Evolutionary conservation across 2,329 filamentous ascomycete species (phyloP).

Genomic region (Xylaria arbuscula): DNA sequence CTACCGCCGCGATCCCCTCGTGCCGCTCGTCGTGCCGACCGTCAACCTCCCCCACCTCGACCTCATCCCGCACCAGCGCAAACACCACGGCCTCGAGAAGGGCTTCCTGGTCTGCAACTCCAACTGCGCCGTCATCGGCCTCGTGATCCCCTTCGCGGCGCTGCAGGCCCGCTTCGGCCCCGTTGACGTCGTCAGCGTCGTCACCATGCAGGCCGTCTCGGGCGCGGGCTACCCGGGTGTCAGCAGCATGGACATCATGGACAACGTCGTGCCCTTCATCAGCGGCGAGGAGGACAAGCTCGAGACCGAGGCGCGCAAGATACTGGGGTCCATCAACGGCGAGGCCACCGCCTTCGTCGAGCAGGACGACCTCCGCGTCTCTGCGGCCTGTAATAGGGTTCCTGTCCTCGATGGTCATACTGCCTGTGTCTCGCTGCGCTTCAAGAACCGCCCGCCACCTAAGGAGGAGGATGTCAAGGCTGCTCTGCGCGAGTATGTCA

Average conservation of each 20-base stretch:
- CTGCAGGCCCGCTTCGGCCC: slow-evolving; percentile 87
- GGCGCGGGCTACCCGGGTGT: slow-evolving; percentile 93
- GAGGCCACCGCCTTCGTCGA: slow-evolving; percentile 80
- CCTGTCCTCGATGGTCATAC: slow-evolving; percentile 96
- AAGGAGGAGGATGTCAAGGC: slow-evolving; percentile 79
- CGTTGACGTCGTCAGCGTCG: slow-evolving; percentile 79
- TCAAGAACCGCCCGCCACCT: slow-evolving; percentile 79
- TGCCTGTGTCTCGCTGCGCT: slow-evolving; percentile 89
- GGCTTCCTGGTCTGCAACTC: slow-evolving; percentile 98
- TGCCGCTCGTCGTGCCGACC: slow-evolving; percentile 93
- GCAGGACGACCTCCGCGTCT: slow-evolving; percentile 79
- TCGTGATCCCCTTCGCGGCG: slow-evolving; percentile 94
- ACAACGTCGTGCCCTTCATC: slow-evolving; percentile 96
- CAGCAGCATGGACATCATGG: slow-evolving; percentile 92
- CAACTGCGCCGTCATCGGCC: slow-evolving; percentile 96
- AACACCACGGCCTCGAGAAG: slow-evolving; percentile 76
- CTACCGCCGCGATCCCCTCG: slow-evolving; percentile 88
- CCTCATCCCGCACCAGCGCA: slow-evolving; percentile 88
- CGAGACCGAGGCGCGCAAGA: slow-evolving; percentile 94
- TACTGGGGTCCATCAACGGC: slow-evolving; percentile 79
- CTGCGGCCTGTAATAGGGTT: slow-evolving; percentile 91
- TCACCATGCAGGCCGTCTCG: slow-evolving; percentile 94
- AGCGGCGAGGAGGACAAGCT: slow-evolving; percentile 95
- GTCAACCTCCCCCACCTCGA: slow-evolving; percentile 91
- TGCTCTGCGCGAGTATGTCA: slow-evolving; percentile 82